Conservation (phyloP, 2,329 filamentous ascomycete genomes). For the Mollisia scopiformis region DNA sequence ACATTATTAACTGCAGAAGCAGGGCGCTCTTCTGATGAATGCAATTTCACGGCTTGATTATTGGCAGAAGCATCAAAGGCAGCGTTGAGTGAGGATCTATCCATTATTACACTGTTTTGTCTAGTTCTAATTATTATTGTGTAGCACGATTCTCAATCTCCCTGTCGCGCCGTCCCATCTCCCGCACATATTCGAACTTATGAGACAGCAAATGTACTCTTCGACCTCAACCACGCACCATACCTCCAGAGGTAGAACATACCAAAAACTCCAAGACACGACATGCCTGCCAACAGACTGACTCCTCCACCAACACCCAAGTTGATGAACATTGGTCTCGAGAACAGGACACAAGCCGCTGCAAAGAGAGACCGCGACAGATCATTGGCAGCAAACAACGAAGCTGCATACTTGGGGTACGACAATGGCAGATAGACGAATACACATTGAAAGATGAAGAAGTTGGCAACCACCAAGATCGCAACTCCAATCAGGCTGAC, state of each 20-base stretch:
- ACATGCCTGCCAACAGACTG: slow-evolving; percentile 50
- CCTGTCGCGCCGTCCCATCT: background rate
- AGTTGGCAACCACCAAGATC: slow-evolving; percentile 51
- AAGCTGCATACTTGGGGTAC: slow-evolving; percentile 60
- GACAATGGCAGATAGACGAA: slow-evolving; percentile 57
- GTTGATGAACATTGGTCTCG: slow-evolving; percentile 60
- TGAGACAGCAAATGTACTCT: slow-evolving; percentile 14
- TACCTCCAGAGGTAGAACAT: slow-evolving; percentile 20
- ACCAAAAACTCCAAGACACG: slow-evolving; percentile 15
- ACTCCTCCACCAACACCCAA: slow-evolving; percentile 61
- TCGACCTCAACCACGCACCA: slow-evolving; percentile 10
- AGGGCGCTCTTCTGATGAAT: no score
- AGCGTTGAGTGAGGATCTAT: no score
- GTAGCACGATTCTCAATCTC: background rate
- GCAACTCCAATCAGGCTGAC: slow-evolving; percentile 56
- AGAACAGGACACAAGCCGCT: slow-evolving; percentile 62
- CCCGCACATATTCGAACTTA: background rate
- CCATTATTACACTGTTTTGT: no score
- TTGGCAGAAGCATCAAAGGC: no score
- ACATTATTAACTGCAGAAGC: no score
- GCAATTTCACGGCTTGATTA: no score
- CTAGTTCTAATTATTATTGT: no score
- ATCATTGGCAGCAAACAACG: slow-evolving; percentile 63
- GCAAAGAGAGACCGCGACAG: slow-evolving; percentile 60
- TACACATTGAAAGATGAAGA: slow-evolving; percentile 57